phyloP scores from a whole-genome alignment of 78 protist genomes.

The Tieghemostelium lacteum region DNA sequence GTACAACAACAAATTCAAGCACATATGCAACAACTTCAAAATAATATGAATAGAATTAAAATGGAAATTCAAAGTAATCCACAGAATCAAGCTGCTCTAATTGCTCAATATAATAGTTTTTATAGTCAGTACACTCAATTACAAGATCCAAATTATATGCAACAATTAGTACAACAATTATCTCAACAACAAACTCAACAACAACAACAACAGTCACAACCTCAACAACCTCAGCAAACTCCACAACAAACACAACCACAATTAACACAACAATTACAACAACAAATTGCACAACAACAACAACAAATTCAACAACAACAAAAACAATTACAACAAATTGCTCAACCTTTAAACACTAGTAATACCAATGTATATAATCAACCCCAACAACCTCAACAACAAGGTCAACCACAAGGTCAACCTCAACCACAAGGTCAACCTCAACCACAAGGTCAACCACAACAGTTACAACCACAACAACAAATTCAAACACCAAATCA shows the following conservation, averaged over 20 bases:
- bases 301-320: not conserved
- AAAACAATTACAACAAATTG: conserved; percentile 2
- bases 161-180: too few species aligned
- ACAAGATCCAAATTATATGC: too few species aligned
- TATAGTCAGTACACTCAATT: too few species aligned
- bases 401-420: not conserved
- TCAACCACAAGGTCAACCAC: conserved; percentile 5
- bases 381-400: too few species aligned
- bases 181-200: not conserved
- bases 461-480: conserved; percentile 16
- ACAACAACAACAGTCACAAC: not conserved
- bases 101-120: too few species aligned
- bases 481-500: not conserved
- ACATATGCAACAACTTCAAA: too few species aligned
- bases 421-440: not conserved
- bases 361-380: too few species aligned
- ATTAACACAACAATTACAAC: not conserved
- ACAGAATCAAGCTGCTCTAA: too few species aligned
- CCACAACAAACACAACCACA: not conserved
- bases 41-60: too few species aligned
- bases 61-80: too few species aligned
- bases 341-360: too few species aligned
- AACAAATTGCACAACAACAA: conserved; percentile 4
- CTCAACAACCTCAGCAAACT: not conserved
- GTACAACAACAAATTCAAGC: not conserved